Evolutionary conservation across 2,329 filamentous ascomycete genomes (phyloP).

Genomic region (Talaromyces sp.): DNA sequence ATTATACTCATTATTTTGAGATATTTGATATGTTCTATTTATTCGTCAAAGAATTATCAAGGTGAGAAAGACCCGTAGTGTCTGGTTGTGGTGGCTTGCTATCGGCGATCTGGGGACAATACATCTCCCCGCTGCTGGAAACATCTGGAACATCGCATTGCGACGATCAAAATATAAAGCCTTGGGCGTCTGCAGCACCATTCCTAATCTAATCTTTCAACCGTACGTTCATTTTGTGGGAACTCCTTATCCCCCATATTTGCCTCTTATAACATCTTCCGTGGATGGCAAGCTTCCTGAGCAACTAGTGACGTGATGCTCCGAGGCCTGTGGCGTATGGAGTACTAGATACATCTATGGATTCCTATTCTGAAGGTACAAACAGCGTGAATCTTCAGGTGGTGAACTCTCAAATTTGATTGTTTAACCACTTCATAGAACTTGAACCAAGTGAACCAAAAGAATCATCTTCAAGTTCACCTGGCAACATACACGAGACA

Average conservation of each 20-base stretch:
- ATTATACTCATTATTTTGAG: background rate
- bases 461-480: too few species aligned
- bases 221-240: background rate
- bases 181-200: background rate
- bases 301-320: conserved; percentile 11
- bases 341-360: background rate
- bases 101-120: conserved; percentile 12
- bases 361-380: background rate
- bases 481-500: background rate
- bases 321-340: background rate
- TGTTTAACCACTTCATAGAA: too few species aligned
- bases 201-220: background rate
- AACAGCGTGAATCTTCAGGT: too few species aligned
- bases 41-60: too few species aligned
- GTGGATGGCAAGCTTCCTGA: background rate
- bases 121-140: conserved; percentile 22
- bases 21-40: too few species aligned
- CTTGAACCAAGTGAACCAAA: too few species aligned
- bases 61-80: too few species aligned
- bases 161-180: conserved; percentile 2
- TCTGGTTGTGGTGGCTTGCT: conserved; percentile 1
- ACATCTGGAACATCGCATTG: conserved; percentile 24
- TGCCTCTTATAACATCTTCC: background rate
- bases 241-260: background rate
- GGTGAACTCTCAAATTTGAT: too few species aligned